Conservation (phyloP, 345 rosid genomes). For the Melaleuca quinquenervia region DNA sequence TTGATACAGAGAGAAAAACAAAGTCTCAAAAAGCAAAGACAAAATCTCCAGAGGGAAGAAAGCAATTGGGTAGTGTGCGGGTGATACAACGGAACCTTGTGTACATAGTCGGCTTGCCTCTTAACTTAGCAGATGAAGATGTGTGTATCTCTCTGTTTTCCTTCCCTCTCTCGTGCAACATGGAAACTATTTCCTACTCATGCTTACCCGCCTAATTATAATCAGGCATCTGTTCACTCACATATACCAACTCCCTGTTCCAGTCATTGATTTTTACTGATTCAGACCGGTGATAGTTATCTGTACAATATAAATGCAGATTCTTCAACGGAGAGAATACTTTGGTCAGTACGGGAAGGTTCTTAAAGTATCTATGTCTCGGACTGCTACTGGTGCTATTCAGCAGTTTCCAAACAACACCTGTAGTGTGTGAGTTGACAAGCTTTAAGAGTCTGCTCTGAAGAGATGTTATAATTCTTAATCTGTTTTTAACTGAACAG, state of each 20-base stretch:
- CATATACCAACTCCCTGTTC: not conserved
- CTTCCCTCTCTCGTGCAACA: constrained; percentile 45
- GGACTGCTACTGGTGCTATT: constrained; percentile 77
- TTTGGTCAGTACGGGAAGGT: constrained; percentile 94
- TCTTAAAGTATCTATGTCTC: constrained; percentile 82
- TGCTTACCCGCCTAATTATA: not conserved
- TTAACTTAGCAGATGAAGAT: constrained; percentile 84
- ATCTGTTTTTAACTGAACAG: not conserved
- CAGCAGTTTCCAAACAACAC: constrained; percentile 84
- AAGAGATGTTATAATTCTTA: not conserved
- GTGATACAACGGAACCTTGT: constrained; percentile 85
- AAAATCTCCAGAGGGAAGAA: constrained; percentile 63
- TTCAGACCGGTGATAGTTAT: not conserved
- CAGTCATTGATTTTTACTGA: not conserved
- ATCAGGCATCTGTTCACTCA: not conserved
- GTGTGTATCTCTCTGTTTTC: constrained; percentile 17
- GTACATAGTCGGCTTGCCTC: constrained; percentile 85
- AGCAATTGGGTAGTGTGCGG: constrained; percentile 70
- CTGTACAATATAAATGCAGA: constrained; percentile 22
- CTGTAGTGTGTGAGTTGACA: constrained; percentile 75
- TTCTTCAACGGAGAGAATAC: constrained; percentile 67
- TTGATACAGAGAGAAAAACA: constrained; percentile 40
- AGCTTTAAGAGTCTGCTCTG: not conserved
- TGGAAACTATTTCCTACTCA: constrained; percentile 29
- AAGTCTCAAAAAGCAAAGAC: constrained; percentile 57